These are phyloP conservation scores for Candida glucosophila DNA, from an alignment of 1,139 yeast genomes.

Conservation along the genomic window DNA sequence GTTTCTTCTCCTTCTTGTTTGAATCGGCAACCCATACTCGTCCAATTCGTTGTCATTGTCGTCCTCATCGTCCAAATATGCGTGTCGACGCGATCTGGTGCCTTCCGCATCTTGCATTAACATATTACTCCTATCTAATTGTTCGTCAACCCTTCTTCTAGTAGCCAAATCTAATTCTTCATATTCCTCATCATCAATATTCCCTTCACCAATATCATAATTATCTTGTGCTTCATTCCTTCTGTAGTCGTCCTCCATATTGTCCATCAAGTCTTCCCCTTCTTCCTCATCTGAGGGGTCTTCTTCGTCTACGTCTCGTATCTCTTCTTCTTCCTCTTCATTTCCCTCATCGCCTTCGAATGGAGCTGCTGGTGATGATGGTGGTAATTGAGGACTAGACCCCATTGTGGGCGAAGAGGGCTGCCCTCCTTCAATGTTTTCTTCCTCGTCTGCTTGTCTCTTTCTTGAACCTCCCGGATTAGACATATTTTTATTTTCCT, in stretches of 20 bases:
- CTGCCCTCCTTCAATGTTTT: conserved; percentile 16
- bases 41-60: conserved; percentile 39
- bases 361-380: conserved; percentile 46
- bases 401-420: conserved; percentile 33
- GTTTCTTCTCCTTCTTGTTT: conserved; percentile 71
- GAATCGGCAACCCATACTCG: conserved; percentile 70
- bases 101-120: conserved; percentile 31
- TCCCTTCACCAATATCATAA: conserved; percentile 60
- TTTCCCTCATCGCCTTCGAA: conserved; percentile 51
- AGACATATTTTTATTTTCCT: conserved; percentile 16
- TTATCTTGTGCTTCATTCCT: conserved; percentile 57
- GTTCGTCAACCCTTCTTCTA: conserved; percentile 73
- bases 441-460: conserved; percentile 29
- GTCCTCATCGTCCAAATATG: conserved; percentile 41
- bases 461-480: conserved; percentile 27
- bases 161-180: conserved; percentile 65
- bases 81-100: conserved; percentile 38
- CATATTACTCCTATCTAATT: conserved; percentile 72
- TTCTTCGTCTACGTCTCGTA: conserved; percentile 67
- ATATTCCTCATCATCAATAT: conserved; percentile 72
- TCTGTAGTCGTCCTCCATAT: conserved; percentile 71
- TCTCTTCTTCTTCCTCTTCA: conserved; percentile 47
- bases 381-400: conserved; percentile 34
- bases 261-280: conserved; percentile 71
- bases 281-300: conserved; percentile 72